Evolutionary conservation across 2,329 filamentous ascomycete genomes (phyloP).

Genomic region (Colletotrichum liriopes): DNA sequence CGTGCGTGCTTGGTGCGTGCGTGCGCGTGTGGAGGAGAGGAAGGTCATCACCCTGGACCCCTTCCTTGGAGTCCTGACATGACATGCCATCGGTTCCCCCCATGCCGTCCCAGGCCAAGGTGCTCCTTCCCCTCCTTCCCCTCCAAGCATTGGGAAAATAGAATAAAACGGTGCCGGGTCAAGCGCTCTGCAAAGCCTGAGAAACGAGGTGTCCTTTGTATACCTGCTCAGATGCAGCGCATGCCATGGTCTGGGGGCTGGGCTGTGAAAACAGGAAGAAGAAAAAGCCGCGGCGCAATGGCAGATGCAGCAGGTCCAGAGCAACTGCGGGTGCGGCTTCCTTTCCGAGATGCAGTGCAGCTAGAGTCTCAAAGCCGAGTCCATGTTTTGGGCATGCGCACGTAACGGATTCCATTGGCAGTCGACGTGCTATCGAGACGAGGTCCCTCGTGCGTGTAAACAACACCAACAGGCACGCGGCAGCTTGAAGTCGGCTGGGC

Average conservation of each 20-base stretch:
- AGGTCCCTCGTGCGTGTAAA: background rate
- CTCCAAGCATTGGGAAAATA: slow-evolving; percentile 13
- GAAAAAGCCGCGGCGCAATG: background rate
- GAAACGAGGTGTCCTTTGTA: background rate
- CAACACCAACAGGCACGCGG: background rate
- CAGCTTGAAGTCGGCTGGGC: slow-evolving; percentile 5
- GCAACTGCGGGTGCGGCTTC: slow-evolving; percentile 34
- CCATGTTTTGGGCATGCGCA: slow-evolving; percentile 9
- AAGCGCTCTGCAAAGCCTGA: slow-evolving; percentile 38
- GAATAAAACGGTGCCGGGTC: slow-evolving; percentile 40
- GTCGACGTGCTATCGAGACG: background rate
- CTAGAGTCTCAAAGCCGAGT: background rate
- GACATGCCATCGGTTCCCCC: background rate
- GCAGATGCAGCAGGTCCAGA: slow-evolving; percentile 17
- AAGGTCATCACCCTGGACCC: slow-evolving; percentile 27
- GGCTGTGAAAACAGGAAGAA: slow-evolving; percentile 1
- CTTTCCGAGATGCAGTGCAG: slow-evolving; percentile 23
- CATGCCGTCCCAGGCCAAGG: slow-evolving; percentile 7
- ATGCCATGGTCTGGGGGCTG: background rate
- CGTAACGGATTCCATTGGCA: slow-evolving; percentile 1
- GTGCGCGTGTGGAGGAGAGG: slow-evolving; percentile 26
- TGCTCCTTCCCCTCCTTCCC: slow-evolving; percentile 33
- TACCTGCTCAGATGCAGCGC: slow-evolving; percentile 8
- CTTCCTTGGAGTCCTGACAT: slow-evolving; percentile 4
- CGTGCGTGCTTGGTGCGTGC: slow-evolving; percentile 17